Conservation (phyloP, 345 rosid species). For the Citrus inodora region DNA sequence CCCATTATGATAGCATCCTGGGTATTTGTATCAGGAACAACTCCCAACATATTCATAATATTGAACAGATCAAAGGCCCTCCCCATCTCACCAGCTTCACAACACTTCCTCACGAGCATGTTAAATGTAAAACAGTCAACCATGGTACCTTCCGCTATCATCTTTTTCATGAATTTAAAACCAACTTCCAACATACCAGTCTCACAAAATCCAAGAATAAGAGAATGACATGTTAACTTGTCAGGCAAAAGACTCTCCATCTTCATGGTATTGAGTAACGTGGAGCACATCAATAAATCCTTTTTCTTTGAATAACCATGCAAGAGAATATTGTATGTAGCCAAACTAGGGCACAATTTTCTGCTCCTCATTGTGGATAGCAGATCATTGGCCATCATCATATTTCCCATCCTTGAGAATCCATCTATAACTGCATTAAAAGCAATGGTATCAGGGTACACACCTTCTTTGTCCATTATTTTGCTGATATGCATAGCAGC, state of each 20-base stretch:
- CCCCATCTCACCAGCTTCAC: constrained; percentile 40
- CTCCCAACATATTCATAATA: constrained; percentile 44
- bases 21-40: constrained; percentile 44
- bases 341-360: constrained; percentile 45
- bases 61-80: constrained; percentile 50
- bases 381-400: constrained; percentile 35
- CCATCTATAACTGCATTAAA: constrained; percentile 54
- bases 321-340: constrained; percentile 71
- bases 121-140: constrained; percentile 53
- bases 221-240: constrained; percentile 60
- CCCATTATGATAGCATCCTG: constrained; percentile 38
- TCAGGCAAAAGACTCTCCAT: constrained; percentile 50
- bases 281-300: constrained; percentile 43
- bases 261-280: constrained; percentile 45
- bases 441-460: constrained; percentile 50
- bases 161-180: constrained; percentile 54
- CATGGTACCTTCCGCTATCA: constrained; percentile 45
- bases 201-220: constrained; percentile 64
- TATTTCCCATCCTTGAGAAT: constrained; percentile 61
- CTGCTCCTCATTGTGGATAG: constrained; percentile 40
- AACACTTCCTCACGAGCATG: constrained; percentile 54
- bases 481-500: constrained; percentile 43
- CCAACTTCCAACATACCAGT: constrained; percentile 59
- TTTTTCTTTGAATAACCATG: constrained; percentile 70
- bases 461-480: constrained; percentile 46